Base-by-base conservation (phyloP, 371 early-diverging fungal genomes). In the Batkoa obscura region DNA sequence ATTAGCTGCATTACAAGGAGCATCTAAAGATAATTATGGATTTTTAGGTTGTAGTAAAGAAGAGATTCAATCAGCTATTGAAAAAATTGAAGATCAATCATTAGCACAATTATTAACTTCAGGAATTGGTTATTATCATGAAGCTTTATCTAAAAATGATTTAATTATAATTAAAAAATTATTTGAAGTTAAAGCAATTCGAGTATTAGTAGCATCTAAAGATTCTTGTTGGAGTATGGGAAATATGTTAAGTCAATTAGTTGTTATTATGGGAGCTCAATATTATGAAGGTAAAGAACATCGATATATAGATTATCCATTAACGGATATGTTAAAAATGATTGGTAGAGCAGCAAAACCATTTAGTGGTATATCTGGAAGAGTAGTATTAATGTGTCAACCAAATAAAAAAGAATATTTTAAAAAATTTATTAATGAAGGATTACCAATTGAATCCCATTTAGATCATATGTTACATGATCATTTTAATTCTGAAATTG, bases 261-360 rank as follows among this genome's bases (percentile, higher is more conserved):
- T 91, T 4, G 77, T 96, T 2, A 73, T 97, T 15, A 94, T 94
- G 94, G 98, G 98, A 23, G 88, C 95, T 1, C 91, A 94, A 68
- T 86, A 81, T 67, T 97, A 80, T 69, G 78, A 86, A 57, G 95
- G 93, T 38, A 82, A 85, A 65, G 90, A 88, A 64, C 94, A 94
- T 65, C 80, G 91, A 6, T 94, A 97, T 72, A 82, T 79, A 0
- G 98, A 97, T 61, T 97, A 91, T 62, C 79, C 89, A 13, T 82
- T 94, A 37, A 82, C 93, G 2, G 94, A 94, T 55, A 84, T 95
- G 31, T 70, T 94, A 55, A 93, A 94, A 66, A 95, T 97, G 98
- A 83, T 93, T 78, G 95, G 94, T 10, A 78, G 87, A 9, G 92
- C 92, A 1, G 80, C 86, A 30, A 67, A 81, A 17, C 82, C 87